Conservation (phyloP, 345 rosid species). For the Eucalyptus pauciflora region DNA sequence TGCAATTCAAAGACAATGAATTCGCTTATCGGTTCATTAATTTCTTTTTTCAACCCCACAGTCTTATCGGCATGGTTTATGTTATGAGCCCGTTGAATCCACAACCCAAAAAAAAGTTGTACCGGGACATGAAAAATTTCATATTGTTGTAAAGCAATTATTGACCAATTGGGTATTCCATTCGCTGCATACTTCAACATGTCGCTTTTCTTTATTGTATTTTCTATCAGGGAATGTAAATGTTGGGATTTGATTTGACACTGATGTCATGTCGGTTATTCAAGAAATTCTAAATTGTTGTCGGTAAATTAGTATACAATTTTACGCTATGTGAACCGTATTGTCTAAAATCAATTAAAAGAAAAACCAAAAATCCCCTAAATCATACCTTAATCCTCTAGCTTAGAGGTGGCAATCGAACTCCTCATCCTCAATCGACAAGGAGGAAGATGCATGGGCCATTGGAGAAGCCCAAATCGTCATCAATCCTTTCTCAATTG, state of each 20-base stretch:
- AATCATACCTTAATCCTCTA: background rate
- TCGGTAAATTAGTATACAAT: background rate
- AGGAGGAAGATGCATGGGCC: background rate
- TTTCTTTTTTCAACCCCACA: background rate
- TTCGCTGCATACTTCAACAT: accelerated
- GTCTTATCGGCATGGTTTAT: background rate
- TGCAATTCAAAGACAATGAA: background rate
- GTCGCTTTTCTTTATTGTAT: background rate
- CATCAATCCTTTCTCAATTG: background rate
- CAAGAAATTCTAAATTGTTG: background rate
- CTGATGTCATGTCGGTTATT: accelerated
- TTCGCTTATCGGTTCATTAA: accelerated
- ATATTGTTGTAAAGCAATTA: background rate
- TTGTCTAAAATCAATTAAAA: background rate
- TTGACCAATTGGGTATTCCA: background rate
- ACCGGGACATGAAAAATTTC: background rate
- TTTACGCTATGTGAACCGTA: background rate
- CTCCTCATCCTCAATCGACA: background rate
- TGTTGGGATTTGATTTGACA: background rate
- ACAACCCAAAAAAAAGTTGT: background rate
- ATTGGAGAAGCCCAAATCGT: background rate
- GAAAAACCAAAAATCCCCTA: background rate
- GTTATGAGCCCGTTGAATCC: background rate
- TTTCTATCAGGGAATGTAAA: accelerated
- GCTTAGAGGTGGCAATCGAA: background rate